These are phyloP conservation scores for Paecilomyces sp. DNA, from an alignment of 2,329 filamentous ascomycete genomes.

Conservation along the genomic window DNA sequence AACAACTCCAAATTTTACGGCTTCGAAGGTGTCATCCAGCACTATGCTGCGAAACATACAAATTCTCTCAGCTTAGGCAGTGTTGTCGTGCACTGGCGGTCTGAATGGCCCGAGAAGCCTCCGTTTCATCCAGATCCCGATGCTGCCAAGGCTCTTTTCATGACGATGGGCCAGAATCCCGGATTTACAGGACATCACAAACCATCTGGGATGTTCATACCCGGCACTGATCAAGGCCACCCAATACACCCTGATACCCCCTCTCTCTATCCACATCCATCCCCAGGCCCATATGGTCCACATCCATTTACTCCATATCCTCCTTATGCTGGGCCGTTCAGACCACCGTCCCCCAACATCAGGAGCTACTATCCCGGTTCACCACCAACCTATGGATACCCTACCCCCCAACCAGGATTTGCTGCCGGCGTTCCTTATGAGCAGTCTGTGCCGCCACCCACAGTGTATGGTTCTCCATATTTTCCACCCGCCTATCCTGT, in stretches of 20 bases:
- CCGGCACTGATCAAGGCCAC: slow-evolving; percentile 8
- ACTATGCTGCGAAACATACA: slow-evolving; percentile 78
- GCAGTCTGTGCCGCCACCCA: slow-evolving; percentile 10
- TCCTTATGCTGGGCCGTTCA: slow-evolving; percentile 22
- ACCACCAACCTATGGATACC: slow-evolving; percentile 13
- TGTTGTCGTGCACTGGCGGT: slow-evolving; percentile 69
- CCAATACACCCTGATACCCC: slow-evolving; percentile 6
- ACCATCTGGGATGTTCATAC: slow-evolving; percentile 8
- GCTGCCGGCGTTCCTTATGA: slow-evolving; percentile 10
- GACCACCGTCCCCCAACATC: slow-evolving; percentile 22
- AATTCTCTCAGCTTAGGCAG: slow-evolving; percentile 61
- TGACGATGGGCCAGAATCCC: slow-evolving; percentile 9
- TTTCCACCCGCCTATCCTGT: slow-evolving; percentile 13
- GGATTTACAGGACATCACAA: slow-evolving; percentile 10
- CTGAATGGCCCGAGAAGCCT: slow-evolving; percentile 70
- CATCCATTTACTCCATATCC: slow-evolving; percentile 16
- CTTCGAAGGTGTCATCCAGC: slow-evolving; percentile 73
- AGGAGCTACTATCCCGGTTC: slow-evolving; percentile 14
- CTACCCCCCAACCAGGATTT: slow-evolving; percentile 13
- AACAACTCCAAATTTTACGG: slow-evolving; percentile 60
- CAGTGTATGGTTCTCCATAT: slow-evolving; percentile 16
- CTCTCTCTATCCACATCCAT: slow-evolving; percentile 10
- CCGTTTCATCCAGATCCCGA: slow-evolving; percentile 61
- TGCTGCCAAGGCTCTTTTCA: slow-evolving; percentile 32
- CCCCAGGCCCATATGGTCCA: slow-evolving; percentile 21